Evolutionary conservation across 1,284 basidiomycete species (phyloP), one percentile per base, ranked within the genome.

Genomic region (Ceratobasidium sp.): DNA sequence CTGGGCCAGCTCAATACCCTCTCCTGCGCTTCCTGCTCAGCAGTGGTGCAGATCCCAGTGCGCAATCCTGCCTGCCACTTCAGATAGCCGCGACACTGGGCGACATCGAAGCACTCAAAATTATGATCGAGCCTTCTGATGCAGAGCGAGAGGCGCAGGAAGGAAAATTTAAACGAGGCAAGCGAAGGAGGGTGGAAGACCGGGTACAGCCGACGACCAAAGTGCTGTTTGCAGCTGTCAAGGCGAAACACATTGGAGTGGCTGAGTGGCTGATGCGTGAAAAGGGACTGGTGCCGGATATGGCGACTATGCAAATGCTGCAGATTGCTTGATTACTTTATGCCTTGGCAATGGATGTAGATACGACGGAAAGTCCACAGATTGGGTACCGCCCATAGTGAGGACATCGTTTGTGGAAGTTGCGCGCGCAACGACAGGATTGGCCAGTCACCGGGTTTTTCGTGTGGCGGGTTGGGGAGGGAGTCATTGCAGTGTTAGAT

Each of bases 71-170:
- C 25, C 78, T 94, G 31, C 83, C 92, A 0, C 82, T 95, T n/a
- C 79, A 83, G 45, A 84, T 92, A 3, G 94, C 94, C 1, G 90
- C 95, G 58, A 82, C 84, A 62, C 83, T 85, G 72, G 86, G 85
- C 72, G 86, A 93, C 73, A 78, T 94, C 12, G 72, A 74, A 0
- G 80, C 94, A 64, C 87, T 96, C 34, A 87, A 84, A 75, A 77
- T 90, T 77, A 82, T 96, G 22, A 82, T 96, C 57, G 93, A 96
- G 76, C 81, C 84, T 56, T 78, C 75, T 32, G 79, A 78, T n/a
- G n/a, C n/a, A n/a, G n/a, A n/a, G n/a, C n/a, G n/a, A 29, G 35
- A 25, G n/a, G 58, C 29, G 12, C 32, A 38, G 13, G 40, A 27
- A 20, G 43, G 32, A 22, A 57, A 32, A n/a, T 27, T 27, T n/a